A percentile compares a stretch with the other conserved stretches of the same genome.
phyloP scores from a whole-genome alignment of 176 grass and related monocot genomes.

The Raddia guianensis region DNA sequence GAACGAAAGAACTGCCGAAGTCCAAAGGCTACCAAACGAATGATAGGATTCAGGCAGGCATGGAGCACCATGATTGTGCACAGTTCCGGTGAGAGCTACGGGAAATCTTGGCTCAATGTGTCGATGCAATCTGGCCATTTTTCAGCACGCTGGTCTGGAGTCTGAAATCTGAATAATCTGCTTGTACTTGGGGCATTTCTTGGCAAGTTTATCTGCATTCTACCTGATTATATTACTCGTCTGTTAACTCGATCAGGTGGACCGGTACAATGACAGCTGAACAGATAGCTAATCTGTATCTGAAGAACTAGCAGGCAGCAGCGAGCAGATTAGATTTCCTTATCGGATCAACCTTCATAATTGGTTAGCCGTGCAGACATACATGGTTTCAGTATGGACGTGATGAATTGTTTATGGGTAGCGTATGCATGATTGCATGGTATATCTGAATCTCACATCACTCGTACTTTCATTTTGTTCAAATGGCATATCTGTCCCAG shows the following conservation, averaged over 20 bases:
- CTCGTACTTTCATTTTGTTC: background rate
- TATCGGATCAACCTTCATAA: constrained; percentile 4
- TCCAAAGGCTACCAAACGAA: constrained; percentile 27
- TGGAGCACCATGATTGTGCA: constrained; percentile 26
- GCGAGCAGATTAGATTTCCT: constrained; percentile 39
- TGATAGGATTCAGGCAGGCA: background rate
- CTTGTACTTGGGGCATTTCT: background rate
- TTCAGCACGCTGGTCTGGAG: background rate
- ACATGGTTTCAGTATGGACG: background rate
- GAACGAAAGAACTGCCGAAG: background rate
- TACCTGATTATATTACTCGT: no score
- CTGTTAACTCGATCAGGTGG: background rate
- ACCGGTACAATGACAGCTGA: no score
- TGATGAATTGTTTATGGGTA: constrained; percentile 5
- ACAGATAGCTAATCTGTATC: constrained; percentile 2
- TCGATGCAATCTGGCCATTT: background rate
- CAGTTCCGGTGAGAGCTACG: constrained; percentile 10
- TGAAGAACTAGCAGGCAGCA: background rate
- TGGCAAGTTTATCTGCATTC: background rate
- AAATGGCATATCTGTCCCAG: background rate
- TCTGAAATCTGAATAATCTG: background rate
- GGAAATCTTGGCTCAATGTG: background rate
- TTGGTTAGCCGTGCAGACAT: constrained; percentile 13
- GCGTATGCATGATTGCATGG: constrained; percentile 20
- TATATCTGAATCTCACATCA: background rate